Evolutionary conservation across 441 rosid species (phyloP).

Genomic region (Hura crepitans): DNA sequence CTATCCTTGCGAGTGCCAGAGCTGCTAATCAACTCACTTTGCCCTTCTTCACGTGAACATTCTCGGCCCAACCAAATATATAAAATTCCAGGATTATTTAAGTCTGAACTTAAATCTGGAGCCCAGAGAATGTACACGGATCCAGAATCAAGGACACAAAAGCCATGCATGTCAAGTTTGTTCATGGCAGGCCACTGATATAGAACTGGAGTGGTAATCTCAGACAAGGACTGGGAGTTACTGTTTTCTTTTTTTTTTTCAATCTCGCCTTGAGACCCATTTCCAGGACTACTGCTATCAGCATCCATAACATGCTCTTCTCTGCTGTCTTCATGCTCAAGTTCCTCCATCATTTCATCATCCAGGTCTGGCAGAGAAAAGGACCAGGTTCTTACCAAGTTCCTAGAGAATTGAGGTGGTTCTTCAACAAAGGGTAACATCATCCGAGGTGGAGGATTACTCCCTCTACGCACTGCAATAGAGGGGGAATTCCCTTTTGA

Average conservation of each 20-base stretch:
- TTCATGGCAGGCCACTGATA: slow-evolving; percentile 41
- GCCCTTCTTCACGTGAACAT: slow-evolving; percentile 14
- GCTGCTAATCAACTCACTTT: slow-evolving; percentile 22
- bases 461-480: slow-evolving; percentile 67
- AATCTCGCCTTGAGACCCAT: slow-evolving; percentile 23
- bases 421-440: slow-evolving; percentile 41
- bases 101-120: slow-evolving; percentile 20
- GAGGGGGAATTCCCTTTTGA: slow-evolving; percentile 37
- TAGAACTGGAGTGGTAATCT: slow-evolving; percentile 22
- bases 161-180: slow-evolving; percentile 30
- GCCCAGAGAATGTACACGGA: slow-evolving; percentile 38
- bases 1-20: slow-evolving; percentile 13
- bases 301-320: slow-evolving; percentile 42
- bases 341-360: slow-evolving; percentile 38
- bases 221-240: slow-evolving; percentile 8
- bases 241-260: slow-evolving; percentile 23
- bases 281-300: slow-evolving; percentile 21
- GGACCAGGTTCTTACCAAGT: slow-evolving; percentile 46
- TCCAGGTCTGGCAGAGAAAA: slow-evolving; percentile 42
- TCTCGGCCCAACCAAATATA: slow-evolving; percentile 42
- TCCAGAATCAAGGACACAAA: slow-evolving; percentile 30
- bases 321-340: slow-evolving; percentile 27
- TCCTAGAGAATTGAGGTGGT: slow-evolving; percentile 29
- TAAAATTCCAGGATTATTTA: slow-evolving; percentile 16
- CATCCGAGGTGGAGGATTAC: slow-evolving; percentile 60